Base-by-base conservation (phyloP, 805 yeast species). In the Teunomyces panamensis region DNA sequence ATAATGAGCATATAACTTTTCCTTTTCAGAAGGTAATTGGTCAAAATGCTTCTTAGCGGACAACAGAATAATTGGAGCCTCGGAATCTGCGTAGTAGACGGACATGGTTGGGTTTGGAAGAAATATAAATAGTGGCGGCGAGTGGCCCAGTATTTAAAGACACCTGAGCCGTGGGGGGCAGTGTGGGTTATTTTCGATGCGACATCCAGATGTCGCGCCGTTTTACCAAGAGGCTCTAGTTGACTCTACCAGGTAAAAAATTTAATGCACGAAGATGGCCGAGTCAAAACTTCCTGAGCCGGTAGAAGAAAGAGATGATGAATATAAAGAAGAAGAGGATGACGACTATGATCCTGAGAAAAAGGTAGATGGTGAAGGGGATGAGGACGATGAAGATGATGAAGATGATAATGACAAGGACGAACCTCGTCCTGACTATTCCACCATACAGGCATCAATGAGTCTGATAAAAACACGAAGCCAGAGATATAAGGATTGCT, bases 1-100 rank as follows among this genome's bases (percentile, higher is more conserved):
- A 63, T 82, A 83, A 68, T 89, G 96, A 16, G 96, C 95, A 60
- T 89, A 89, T 34, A 58, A 52, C 48, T 76, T 74, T 61, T 87
- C 79, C 52, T 84, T 84, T 34, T 71, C 65, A 6, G 70, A 65
- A 11, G 86, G 75, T 57, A 89, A 73, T 42, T 80, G 80, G 13
- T 83, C 82, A 56, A 89, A 88, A 65, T 80, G 90, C 35, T 74
- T 68, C 55, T 80, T 81, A 17, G 94, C 90, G 2, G 85, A 75
- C 29, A 89, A 66, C 20, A 57, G 33, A 4, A 72, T 63, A 48
- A 73, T 67, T 7, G 77, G 77, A 2, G 76, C 75, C 44, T 64
- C 76, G 7, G 75, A 58, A 52, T 73, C 78, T 13, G 77, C 76
- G 39, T 37, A 30, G 27, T 37, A 37, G 41, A 5, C 32, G 14